Evolutionary conservation across 768 basidiomycete species (phyloP), one percentile per base, ranked within the genome.

Genomic region (Russula dissimulans): DNA sequence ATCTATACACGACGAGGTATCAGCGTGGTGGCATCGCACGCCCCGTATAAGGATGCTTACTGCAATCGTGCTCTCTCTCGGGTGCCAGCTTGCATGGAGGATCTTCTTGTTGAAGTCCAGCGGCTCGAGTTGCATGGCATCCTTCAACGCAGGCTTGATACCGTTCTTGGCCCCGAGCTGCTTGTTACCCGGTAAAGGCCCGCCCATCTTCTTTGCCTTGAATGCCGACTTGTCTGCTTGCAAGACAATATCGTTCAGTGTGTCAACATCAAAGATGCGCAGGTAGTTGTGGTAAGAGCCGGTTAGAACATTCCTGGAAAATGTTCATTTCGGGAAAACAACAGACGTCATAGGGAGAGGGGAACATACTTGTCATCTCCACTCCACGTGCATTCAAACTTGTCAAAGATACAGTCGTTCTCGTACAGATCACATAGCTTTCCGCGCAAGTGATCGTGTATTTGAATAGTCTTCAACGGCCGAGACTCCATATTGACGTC

Each of bases 261-360:
- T 84, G 61, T 95, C 91, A 12, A 67, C 83, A 73, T 98, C 95
- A 75, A 93, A 99, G 84, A 99, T 97, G 73, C 94, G 93, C 89
- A 99, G 95, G 77, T 95, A 98, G 77, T 99, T 99, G 78, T 98
- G 95, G 77, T 99, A 99, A 53, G 97, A 98, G 46, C 97, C 97
- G n/a, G 97, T 97, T 65, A 99, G 78, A 61, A 98, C 93, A 72
- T 95, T 86, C 69, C 97, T 99, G 68, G 9, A 43, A 57, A 34
- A 11, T n/a, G 34, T 12, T 46, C n/a, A 3, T 9, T 42, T 55
- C 15, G 46, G 15, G 29, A 22, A 3, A 18, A 34, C 5, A n/a
- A 54, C 8, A 50, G 50, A 26, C 22, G 22, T 26, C 22, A 26
- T 26, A 26, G 22, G 22, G 22, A 2, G 22, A 26, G 57, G 59